Percentiles rank a stretch among this genome's conserved stretches.
phyloP scores from a whole-genome alignment of 176 grass and related monocot species.

The Puccinellia tenuiflora region DNA sequence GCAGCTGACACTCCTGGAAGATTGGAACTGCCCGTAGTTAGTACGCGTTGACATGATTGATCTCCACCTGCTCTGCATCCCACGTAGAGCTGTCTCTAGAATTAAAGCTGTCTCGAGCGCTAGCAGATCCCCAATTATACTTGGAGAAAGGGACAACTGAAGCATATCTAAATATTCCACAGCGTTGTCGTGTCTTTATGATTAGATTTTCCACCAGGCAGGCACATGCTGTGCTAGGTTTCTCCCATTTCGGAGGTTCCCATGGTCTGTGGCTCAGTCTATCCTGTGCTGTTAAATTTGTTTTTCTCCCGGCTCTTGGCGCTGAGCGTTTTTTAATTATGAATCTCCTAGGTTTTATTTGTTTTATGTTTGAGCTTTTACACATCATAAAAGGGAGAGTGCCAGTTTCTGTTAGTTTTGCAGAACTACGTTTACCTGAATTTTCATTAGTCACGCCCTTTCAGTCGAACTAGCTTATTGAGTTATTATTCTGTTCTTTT shows the following conservation, averaged over 20 bases:
- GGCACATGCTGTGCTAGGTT: not conserved
- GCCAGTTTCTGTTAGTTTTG: not conserved
- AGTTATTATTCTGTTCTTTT: not conserved
- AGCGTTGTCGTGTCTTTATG: not conserved
- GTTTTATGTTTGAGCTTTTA: not conserved
- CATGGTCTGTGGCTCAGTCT: not conserved
- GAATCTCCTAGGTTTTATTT: not conserved
- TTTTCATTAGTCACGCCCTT: not conserved
- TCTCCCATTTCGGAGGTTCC: not conserved
- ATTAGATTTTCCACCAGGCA: not conserved
- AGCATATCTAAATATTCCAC: not conserved
- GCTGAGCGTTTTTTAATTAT: not conserved
- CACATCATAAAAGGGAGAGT: not conserved
- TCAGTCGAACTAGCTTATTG: not conserved
- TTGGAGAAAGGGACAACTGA: not conserved
- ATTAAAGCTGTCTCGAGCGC: not conserved
- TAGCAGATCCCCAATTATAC: constrained; percentile 21
- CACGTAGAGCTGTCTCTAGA: not conserved
- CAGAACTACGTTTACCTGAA: not conserved
- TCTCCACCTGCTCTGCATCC: not conserved
- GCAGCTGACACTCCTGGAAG: not conserved
- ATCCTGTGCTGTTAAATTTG: not conserved
- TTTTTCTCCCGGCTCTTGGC: not conserved
- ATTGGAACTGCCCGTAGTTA: constrained; percentile 1
- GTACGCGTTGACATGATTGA: constrained; percentile 4